These are phyloP conservation scores for Colletotrichum siamense DNA, from an alignment of 2,329 filamentous ascomycete species.

Conservation along the genomic window DNA sequence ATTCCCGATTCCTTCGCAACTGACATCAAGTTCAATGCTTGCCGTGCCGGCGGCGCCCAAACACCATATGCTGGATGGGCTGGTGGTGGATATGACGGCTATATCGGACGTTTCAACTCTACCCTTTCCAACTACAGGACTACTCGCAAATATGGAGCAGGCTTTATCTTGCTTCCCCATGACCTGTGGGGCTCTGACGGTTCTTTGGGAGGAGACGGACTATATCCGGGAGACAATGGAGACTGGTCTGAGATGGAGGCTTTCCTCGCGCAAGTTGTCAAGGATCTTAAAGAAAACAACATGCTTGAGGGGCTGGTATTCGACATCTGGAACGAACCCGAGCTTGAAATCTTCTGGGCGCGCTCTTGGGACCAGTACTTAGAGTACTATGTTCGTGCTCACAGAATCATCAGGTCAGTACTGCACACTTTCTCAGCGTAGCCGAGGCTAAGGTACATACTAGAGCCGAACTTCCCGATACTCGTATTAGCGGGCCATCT, in stretches of 20 bases:
- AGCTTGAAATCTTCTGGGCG: neutral
- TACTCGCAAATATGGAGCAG: neutral
- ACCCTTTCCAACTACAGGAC: neutral
- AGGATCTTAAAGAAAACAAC: neutral
- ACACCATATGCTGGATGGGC: neutral
- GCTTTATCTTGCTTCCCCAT: neutral
- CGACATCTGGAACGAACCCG: neutral
- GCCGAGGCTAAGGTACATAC: rapidly evolving
- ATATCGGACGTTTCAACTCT: neutral
- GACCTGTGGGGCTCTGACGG: neutral
- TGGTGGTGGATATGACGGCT: neutral
- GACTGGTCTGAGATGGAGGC: neutral
- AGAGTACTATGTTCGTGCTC: neutral
- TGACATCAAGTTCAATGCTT: neutral
- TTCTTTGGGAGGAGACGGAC: neutral
- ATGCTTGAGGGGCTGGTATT: neutral
- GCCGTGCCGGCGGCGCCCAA: neutral
- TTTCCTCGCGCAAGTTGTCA: neutral
- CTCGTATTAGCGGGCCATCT: neutral
- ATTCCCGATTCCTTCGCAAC: neutral
- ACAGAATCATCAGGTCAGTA: neutral
- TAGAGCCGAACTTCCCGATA: neutral
- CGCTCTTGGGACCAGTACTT: neutral
- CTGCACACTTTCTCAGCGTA: rapidly evolving
- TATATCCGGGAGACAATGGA: neutral